Base-by-base conservation (phyloP, 2,329 filamentous ascomycete genomes). In the Volutella citrinella region DNA sequence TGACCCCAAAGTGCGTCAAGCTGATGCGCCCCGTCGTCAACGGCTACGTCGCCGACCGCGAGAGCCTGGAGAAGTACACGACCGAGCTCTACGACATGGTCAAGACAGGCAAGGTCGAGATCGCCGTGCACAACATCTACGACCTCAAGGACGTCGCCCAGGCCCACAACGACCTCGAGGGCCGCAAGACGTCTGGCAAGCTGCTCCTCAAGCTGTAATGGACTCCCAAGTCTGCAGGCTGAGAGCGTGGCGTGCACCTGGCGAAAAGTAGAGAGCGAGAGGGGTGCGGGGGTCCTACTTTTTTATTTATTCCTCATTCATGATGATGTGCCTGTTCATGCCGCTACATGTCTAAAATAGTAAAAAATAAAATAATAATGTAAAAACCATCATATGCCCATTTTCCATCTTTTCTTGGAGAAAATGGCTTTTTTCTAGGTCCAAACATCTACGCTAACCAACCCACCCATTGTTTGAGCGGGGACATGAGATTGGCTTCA, bases 111-210 rank as follows among this genome's bases (percentile, higher is more conserved):
- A 81, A 86, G 54, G 58, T 95, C 30, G 79, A 87, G 42, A 74
- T 88, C 12, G 74, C 73, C 40, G 76, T 95, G 19, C 85, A 95
- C 57, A 78, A 89, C 43, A 67, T 82, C 0, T 95, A 95, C 59
- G 77, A 83, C 6, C 66, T 95, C 24, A 74, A 78, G 51, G 82
- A 95, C 27, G 78, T 84, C 20, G 78, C 71, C 21, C 69, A 76
- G 49, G 88, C 87, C 10, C 88, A 95, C 44, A 62, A 66, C 30
- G 87, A 95, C 59, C 72, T 96, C 27, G 85, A 94, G 63, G 76
- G 85, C 25, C 73, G 89, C 50, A 87, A 83, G 69, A 93, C 87
- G 3, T 87, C 80, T 10, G 90, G 90, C 13, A 95, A 95, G 69
- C 61, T 94, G 43, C 59, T 96, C 36, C 60, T 95, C 53, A 82